Percentiles rank a stretch among this genome's conserved stretches.
Evolutionary conservation across 1,284 basidiomycete genomes (phyloP).

Genomic region (Moesziomyces aphidis): DNA sequence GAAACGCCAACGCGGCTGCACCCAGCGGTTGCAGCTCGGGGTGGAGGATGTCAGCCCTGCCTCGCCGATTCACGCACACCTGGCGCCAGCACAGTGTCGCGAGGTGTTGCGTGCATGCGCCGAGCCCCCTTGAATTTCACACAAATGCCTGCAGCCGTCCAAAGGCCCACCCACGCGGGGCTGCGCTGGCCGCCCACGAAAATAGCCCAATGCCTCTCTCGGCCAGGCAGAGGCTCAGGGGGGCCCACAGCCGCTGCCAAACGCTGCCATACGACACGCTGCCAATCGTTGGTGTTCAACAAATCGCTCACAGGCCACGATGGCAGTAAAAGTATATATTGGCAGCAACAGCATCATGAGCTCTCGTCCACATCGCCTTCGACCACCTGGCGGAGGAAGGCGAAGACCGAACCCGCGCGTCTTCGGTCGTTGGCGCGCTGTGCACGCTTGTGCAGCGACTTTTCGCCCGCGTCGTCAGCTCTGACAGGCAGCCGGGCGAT

Average conservation of each 20-base stretch:
- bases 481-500: constrained; percentile 20
- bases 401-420: constrained; percentile 36
- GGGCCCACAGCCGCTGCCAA: no score
- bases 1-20: neutral
- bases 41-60: neutral
- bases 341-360: neutral
- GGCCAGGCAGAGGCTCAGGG: no score
- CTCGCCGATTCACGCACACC: neutral
- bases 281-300: no score
- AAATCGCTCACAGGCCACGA: no score
- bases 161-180: no score
- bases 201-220: no score
- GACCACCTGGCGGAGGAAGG: constrained; percentile 28
- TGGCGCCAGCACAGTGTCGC: no score
- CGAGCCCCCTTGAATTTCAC: no score
- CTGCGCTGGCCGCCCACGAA: no score
- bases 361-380: constrained; percentile 17
- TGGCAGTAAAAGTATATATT: neutral
- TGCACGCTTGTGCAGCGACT: constrained; percentile 14
- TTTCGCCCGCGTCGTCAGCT: constrained; percentile 13
- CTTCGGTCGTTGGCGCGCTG: constrained; percentile 18
- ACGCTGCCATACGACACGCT: no score
- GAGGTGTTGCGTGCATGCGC: no score
- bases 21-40: neutral
- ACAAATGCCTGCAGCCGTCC: no score